phyloP scores from a whole-genome alignment of 495 filamentous ascomycete species.

The Cladorrhinum samala region DNA sequence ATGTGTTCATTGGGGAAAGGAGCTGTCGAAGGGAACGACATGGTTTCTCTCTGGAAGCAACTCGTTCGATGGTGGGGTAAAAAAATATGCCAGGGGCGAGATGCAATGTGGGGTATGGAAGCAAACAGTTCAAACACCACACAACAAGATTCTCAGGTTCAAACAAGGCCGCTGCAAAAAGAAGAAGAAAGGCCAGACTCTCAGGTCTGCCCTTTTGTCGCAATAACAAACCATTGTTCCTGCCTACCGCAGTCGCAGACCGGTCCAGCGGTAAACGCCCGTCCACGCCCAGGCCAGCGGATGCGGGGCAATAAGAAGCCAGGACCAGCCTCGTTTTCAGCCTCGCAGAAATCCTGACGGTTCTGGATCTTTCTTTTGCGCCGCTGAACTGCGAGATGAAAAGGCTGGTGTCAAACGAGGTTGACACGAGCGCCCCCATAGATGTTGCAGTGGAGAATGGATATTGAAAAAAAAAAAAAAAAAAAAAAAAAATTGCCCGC shows the following conservation, averaged over 20 bases:
- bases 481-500: not conserved
- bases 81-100: not conserved
- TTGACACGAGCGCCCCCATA: too few species aligned
- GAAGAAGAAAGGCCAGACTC: too few species aligned
- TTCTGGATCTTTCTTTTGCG: slow-evolving; percentile 19
- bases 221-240: not conserved
- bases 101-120: not conserved
- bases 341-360: slow-evolving; percentile 16
- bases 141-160: not conserved
- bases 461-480: too few species aligned
- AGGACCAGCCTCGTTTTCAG: slow-evolving; percentile 28
- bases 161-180: not conserved
- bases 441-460: too few species aligned
- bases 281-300: not conserved
- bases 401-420: not conserved
- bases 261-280: not conserved
- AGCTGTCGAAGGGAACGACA: too few species aligned
- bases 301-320: slow-evolving; percentile 10
- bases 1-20: too few species aligned
- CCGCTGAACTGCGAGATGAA: not conserved
- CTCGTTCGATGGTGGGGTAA: not conserved
- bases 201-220: too few species aligned
- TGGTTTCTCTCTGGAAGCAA: too few species aligned
- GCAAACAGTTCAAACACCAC: not conserved
- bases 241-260: not conserved